Base-by-base conservation (phyloP, 2,329 filamentous ascomycete species). In the Hawksworthiomyces lignivorus region DNA sequence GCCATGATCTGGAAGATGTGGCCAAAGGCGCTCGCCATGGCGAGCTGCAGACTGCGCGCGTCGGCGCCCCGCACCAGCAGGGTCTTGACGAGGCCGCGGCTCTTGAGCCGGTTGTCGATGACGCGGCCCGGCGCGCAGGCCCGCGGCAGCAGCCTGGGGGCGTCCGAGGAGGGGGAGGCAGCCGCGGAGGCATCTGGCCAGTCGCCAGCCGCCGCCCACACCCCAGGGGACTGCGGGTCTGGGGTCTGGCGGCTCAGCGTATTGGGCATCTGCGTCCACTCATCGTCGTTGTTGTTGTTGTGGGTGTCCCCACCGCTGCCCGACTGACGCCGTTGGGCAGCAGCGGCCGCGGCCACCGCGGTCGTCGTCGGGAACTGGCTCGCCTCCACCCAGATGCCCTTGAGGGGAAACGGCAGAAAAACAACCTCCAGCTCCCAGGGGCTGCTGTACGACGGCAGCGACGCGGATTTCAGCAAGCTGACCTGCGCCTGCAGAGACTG, bases 401-500 rank as follows among this genome's bases (percentile, higher is more conserved):
- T 74, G 7, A 79, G 61, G 1, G 72, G 68, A 57, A 86, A 90
- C 1, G 85, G 85, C 7, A 89, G 58, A 44, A 88, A 77, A 1
- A 89, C 77, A 5, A 89, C 80, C 54, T 89, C 84, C 2, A 90
- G 65, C 49, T 84, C 75, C 82, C 84, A 88, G 0, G 84, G 82
- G 30, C 75, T 69, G 31, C 63, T 61, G 21, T 67, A 66, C 0
- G 82, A 78, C n/a, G 84, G 83, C 22, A 78, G 59, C 9, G 73
- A 64, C 6, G 71, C 69, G 11, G 58, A 55, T 15, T 41, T 37
- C 11, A 47, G 15, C 9, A 33, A 27, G n/a, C 22, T 24, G 18
- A 45, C 28, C 5, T 24, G 43, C 4, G 36, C 34, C 11, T 41
- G 43, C 17, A 45, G 32, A 1, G 35, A 15, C 9, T 44, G 30